Conservation (phyloP, 2,329 filamentous ascomycete species). For the Tolypocladium ovalisporum region DNA sequence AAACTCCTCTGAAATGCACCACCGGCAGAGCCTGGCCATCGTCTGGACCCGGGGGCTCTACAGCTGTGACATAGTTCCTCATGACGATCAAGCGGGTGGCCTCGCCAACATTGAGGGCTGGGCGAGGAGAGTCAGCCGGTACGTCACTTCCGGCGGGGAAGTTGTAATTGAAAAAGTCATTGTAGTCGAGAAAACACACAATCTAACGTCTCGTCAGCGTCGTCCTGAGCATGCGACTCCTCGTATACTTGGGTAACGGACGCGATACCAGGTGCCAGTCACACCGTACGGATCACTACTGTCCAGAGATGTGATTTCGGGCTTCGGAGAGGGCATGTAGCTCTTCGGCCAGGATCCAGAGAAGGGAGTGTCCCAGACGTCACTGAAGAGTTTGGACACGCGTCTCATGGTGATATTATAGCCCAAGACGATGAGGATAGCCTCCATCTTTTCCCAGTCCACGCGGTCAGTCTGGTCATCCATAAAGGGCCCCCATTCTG, state of each 20-base stretch:
- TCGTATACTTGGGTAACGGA: constrained; percentile 21
- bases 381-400: constrained; percentile 33
- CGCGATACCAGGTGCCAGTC: constrained; percentile 60
- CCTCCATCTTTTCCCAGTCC: constrained; percentile 75
- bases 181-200: constrained; percentile 51
- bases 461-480: constrained; percentile 50
- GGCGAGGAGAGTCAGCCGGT: constrained; percentile 31
- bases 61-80: constrained; percentile 49
- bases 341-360: constrained; percentile 41
- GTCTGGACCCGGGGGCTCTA: constrained; percentile 46
- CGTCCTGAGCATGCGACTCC: not conserved
- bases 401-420: constrained; percentile 47
- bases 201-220: constrained; percentile 19
- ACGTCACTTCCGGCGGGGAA: constrained; percentile 38
- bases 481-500: constrained; percentile 62
- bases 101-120: constrained; percentile 50
- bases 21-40: constrained; percentile 50
- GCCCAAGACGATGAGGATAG: constrained; percentile 57
- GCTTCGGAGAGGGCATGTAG: constrained; percentile 26
- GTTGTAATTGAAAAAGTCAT: constrained; percentile 63
- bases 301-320: constrained; percentile 32
- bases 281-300: constrained; percentile 59
- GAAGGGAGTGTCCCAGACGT: constrained; percentile 46
- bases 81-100: constrained; percentile 61
- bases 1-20: constrained; percentile 56